Base-by-base conservation (phyloP, 148 eudicot species). In the Gaultheria prostrata region DNA sequence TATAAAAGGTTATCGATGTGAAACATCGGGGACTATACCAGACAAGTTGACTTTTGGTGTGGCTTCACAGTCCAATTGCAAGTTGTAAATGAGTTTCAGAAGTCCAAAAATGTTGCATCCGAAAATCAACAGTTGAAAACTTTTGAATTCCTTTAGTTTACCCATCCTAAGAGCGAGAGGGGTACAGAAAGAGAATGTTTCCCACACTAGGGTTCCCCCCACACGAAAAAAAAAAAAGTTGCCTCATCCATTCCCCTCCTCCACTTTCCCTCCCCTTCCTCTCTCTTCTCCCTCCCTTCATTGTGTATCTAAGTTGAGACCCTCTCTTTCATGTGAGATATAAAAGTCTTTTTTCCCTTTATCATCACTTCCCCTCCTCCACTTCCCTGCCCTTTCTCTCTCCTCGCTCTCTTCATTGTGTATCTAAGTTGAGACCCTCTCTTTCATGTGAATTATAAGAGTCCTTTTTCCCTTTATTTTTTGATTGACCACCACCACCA, bases 31-130 rank as follows among this genome's bases (percentile, higher is more conserved):
- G 6, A 39, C 43, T 39, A 3, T 49, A 9, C 53, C 8, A 49
- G 53, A 49, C 53, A 49, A 49, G 53, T 49, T 49, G 53, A 49
- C 53, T 49, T 49, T 61, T 61, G 67, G 67, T 61, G 67, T 61
- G 26, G 26, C 67, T 10, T 61, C 67, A 61, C 67, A 61, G 28
- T 61, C 28, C 67, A 28, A 61, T 61, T n/a, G 67, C 26, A 61
- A n/a, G 67, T 61, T 6, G 3, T n/a, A 61, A 12, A 21, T 12
- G 21, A 61, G 67, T 61, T 20, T 61, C 7, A n/a, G 21, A 28
- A n/a, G 28, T 61, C 67, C 67, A 61, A 61, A 59, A 61, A 61
- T 21, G 67, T 61, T n/a, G 67, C 26, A 61, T 59, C 67, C 67
- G 8, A 10, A 21, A 26, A 61, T 61, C 6, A 15, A 56, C 21